These are phyloP conservation scores for Spergularia azorica DNA, from an alignment of 179 eudicot species.

Conservation along the genomic window DNA sequence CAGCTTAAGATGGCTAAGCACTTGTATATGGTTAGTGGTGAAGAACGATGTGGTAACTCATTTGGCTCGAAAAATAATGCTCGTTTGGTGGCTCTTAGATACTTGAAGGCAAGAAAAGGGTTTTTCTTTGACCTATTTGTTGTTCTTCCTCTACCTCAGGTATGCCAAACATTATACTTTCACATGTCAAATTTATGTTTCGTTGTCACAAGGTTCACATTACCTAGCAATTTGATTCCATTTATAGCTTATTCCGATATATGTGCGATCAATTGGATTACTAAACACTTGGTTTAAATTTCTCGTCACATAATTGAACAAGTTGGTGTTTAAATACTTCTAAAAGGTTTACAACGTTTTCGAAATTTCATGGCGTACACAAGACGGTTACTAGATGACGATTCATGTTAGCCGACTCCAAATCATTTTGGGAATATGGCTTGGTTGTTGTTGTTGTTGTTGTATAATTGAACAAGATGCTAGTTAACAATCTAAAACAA, in stretches of 20 bases:
- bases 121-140: constrained; percentile 79
- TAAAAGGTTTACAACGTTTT: background rate
- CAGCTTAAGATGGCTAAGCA: constrained; percentile 55
- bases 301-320: background rate
- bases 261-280: no score
- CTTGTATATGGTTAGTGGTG: constrained; percentile 12
- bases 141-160: constrained; percentile 95
- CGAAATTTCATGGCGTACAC: no score
- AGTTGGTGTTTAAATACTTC: no score
- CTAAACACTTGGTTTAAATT: no score
- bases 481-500: no score
- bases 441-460: no score
- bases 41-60: constrained; percentile 7
- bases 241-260: no score
- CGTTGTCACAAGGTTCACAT: background rate
- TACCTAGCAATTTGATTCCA: background rate
- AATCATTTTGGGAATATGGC: no score
- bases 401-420: no score
- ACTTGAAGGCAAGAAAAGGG: constrained; percentile 57
- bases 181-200: background rate
- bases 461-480: no score
- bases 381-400: no score
- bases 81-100: constrained; percentile 37
- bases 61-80: constrained; percentile 24
- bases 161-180: constrained; percentile 17